Base-by-base conservation (phyloP, 2,329 filamentous ascomycete genomes). In the Diaporthe batatas region DNA sequence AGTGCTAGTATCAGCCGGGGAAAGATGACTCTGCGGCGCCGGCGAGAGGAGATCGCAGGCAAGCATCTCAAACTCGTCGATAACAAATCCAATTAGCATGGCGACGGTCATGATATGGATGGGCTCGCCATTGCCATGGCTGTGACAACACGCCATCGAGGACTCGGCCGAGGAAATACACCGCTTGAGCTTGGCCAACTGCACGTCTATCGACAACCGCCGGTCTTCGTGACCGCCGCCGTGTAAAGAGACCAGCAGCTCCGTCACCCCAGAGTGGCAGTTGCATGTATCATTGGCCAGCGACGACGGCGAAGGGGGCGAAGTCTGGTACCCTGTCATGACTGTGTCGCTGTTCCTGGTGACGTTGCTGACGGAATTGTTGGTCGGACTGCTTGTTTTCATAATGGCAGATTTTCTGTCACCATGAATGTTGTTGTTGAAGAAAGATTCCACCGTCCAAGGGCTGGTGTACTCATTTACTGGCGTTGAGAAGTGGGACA, bases 91-190 rank as follows among this genome's bases (percentile, higher is more conserved):
- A 25, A 70, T 70, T 7, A 70, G 54, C 67, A 54, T 58, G 21
- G 67, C 39, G 12, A 70, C 53, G 25, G 67, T 53, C 67, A 70
- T 70, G 53, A 70, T 70, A 53, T 70, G 54, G 12, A 70, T 58
- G 1, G 67, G 67, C 54, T 70, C 67, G 39, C 18, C 54, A 39
- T 58, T 54, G 39, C 51, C 53, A 42, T 34, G 39, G 53, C 67
- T 53, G 21, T 70, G 67, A 7, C 8, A 8, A 1, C 67, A 70
- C 29, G 53, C 67, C 67, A 70, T 70, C 12, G 67, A 70, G 6
- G 67, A 16, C 54, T 70, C 67, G 29, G 53, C 58, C 12, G 53
- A 47, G 6, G 39, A 14, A 21, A 70, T 58, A 14, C 67, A 70
- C 21, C 67, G 53, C 42, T n/a, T 58, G 7, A 70, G 67, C 67